Evolutionary conservation across 1,284 basidiomycete species (phyloP).

Genomic region (Leccinum subrobustum): DNA sequence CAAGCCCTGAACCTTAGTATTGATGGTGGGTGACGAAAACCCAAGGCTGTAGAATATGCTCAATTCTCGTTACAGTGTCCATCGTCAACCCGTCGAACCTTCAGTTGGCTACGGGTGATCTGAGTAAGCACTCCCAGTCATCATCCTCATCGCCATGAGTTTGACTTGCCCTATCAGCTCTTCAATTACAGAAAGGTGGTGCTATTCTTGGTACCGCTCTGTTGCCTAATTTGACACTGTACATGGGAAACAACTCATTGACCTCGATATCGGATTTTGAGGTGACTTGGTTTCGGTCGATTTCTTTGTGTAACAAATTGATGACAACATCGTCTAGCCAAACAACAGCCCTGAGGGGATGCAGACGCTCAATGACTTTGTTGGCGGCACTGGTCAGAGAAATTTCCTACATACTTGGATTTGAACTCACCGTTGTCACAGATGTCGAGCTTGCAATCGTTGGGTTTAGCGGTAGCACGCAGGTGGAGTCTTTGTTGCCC

Average conservation of each 20-base stretch:
- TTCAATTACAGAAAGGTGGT: slow-evolving; percentile 57
- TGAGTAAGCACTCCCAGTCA: slow-evolving; percentile 42
- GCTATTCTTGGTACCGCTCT: slow-evolving; percentile 56
- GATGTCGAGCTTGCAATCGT: slow-evolving; percentile 54
- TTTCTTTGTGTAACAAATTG: background rate
- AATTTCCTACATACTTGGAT: slow-evolving; percentile 8
- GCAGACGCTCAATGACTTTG: slow-evolving; percentile 70
- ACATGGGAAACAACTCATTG: slow-evolving; percentile 58
- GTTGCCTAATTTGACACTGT: slow-evolving; percentile 57
- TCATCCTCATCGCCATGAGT: background rate
- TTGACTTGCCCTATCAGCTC: slow-evolving; percentile 31
- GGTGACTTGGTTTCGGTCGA: slow-evolving; percentile 29
- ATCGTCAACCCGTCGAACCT: slow-evolving; percentile 78
- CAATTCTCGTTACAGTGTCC: slow-evolving; percentile 38
- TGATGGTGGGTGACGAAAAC: slow-evolving; percentile 38
- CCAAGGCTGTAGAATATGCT: background rate
- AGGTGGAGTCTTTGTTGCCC: slow-evolving; percentile 55
- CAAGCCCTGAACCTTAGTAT: slow-evolving; percentile 64
- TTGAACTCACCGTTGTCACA: slow-evolving; percentile 17
- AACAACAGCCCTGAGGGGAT: slow-evolving; percentile 62
- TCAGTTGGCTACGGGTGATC: slow-evolving; percentile 57
- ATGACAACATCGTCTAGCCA: slow-evolving; percentile 40
- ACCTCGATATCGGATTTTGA: slow-evolving; percentile 49
- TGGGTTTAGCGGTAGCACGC: slow-evolving; percentile 63
- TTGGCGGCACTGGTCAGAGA: slow-evolving; percentile 51